Base-by-base conservation (phyloP, 495 filamentous ascomycete species). In the Daldinia decipiens region DNA sequence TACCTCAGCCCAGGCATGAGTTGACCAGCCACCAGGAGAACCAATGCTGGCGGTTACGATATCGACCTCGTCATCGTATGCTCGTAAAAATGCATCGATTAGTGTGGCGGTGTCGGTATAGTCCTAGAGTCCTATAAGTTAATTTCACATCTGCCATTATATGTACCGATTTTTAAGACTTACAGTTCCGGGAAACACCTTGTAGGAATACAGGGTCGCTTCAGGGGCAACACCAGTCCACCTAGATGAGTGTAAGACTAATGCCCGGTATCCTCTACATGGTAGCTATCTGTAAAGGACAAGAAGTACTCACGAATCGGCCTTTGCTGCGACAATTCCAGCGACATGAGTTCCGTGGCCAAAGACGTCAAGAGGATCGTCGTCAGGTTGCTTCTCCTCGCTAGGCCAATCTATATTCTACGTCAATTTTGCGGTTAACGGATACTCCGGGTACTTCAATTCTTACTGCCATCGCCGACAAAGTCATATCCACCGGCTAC, bases 171-270 rank as follows among this genome's bases (percentile, higher is more conserved):
- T 21, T 47, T 7, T 24, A 47, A 6, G 4, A 47, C 43, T 24
- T 11, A 47, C 43, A 21, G 15, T 17, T 29, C 62, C 70, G 40
- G 78, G 75, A 55, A 82, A 77, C 51, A 83, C 77, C 53, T 82
- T 83, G 51, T 84, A 85, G 3, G 74, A 72, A 24, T 76, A 74
- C 12, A 85, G 53, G 11, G 78, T 84, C 19, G 80, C 82, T 62
- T 82, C 79, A 4, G 82, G 83, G 9, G 82, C 83, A 40, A 85
- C 82, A 19, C 82, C 82, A 8, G 77, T 75, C 62, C 84, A 83
- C 34, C 75, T 68, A 45, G 62, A 65, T 13, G 61, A 50, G 36
- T 65, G 17, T 70, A 21, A 65, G 52, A 11, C 11, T 15, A 47
- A 12, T 21, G 7, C 2, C 9, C 6, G 4, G 9, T 21, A 47